Percentiles rank a stretch among this genome's conserved stretches.
Evolutionary conservation across 1,284 basidiomycete genomes (phyloP).

Genomic region (Somion occarium): DNA sequence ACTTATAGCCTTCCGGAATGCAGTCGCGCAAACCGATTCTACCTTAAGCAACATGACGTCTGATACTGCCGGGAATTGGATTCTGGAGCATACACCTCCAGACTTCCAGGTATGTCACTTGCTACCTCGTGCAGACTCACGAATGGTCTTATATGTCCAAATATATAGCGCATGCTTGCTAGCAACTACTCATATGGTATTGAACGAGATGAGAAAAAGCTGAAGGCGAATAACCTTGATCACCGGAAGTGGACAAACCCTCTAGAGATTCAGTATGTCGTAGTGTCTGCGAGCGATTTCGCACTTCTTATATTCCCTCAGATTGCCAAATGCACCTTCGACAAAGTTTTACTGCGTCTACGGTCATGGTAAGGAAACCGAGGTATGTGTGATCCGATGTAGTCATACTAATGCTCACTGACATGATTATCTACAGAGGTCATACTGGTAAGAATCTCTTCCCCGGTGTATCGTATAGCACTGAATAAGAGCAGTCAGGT

Average conservation of each 20-base stretch:
- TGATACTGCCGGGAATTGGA: constrained; percentile 72
- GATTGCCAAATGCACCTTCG: constrained; percentile 85
- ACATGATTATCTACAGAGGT: constrained; percentile 43
- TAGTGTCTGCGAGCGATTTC: neutral
- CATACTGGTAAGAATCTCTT: constrained; percentile 50
- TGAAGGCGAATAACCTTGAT: constrained; percentile 68
- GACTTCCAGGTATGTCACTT: constrained; percentile 75
- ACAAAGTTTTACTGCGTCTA: constrained; percentile 96
- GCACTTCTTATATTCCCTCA: constrained; percentile 22
- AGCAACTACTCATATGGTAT: constrained; percentile 94
- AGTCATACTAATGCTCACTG: neutral
- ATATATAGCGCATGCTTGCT: constrained; percentile 77
- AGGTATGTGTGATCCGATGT: constrained; percentile 40
- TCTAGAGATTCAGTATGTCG: constrained; percentile 73
- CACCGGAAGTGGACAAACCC: constrained; percentile 94
- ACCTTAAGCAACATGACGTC: constrained; percentile 72
- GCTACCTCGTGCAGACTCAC: too few relatives aligned
- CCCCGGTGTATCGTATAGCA: constrained; percentile 32
- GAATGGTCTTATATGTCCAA: too few relatives aligned
- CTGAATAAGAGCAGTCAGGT: constrained; percentile 87
- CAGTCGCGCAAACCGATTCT: constrained; percentile 21
- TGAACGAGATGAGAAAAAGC: constrained; percentile 66
- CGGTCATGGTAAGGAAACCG: constrained; percentile 95
- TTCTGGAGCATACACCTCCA: constrained; percentile 79
- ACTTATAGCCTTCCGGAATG: constrained; percentile 73